These are phyloP conservation scores for Mycena crocata DNA, from an alignment of 768 basidiomycete genomes.

Conservation along the genomic window DNA sequence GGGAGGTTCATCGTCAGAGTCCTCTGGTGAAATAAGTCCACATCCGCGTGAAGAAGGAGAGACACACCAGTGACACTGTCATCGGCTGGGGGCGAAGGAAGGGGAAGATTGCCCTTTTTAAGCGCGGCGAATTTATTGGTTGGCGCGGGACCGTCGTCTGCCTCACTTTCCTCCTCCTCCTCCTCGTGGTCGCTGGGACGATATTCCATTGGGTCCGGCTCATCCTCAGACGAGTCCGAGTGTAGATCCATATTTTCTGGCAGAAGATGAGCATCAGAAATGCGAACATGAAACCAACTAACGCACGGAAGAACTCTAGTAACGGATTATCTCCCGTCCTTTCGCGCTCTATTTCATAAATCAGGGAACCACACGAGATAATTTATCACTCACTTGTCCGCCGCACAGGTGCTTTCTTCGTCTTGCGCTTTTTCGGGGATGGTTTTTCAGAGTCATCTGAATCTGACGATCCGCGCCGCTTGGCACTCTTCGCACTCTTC, in stretches of 20 bases:
- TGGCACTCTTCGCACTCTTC: slow-evolving; percentile 43
- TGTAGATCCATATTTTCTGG: slow-evolving; percentile 50
- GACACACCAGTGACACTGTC: slow-evolving; percentile 23
- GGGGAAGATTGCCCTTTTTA: too few relatives aligned
- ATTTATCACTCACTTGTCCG: not conserved
- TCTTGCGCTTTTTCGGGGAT: slow-evolving; percentile 14
- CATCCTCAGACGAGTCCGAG: slow-evolving; percentile 55
- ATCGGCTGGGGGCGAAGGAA: not conserved
- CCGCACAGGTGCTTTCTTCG: not conserved
- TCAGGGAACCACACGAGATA: not conserved
- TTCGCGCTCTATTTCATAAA: not conserved
- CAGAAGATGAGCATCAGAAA: not conserved
- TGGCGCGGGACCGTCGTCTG: slow-evolving; percentile 33
- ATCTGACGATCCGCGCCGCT: slow-evolving; percentile 24
- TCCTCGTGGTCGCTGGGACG: slow-evolving; percentile 37
- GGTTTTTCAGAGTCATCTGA: slow-evolving; percentile 11
- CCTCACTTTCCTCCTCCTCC: slow-evolving; percentile 37
- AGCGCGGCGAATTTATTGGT: slow-evolving; percentile 24
- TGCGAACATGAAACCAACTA: not conserved
- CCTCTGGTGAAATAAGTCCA: slow-evolving; percentile 13
- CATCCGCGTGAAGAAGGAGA: not conserved
- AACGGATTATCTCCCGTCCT: slow-evolving; percentile 51
- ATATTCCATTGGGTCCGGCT: slow-evolving; percentile 56
- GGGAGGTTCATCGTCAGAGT: slow-evolving; percentile 10
- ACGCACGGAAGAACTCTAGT: slow-evolving; percentile 61